phyloP scores from a whole-genome alignment of 805 yeast species.

The Ogataea nitratoaversa region DNA sequence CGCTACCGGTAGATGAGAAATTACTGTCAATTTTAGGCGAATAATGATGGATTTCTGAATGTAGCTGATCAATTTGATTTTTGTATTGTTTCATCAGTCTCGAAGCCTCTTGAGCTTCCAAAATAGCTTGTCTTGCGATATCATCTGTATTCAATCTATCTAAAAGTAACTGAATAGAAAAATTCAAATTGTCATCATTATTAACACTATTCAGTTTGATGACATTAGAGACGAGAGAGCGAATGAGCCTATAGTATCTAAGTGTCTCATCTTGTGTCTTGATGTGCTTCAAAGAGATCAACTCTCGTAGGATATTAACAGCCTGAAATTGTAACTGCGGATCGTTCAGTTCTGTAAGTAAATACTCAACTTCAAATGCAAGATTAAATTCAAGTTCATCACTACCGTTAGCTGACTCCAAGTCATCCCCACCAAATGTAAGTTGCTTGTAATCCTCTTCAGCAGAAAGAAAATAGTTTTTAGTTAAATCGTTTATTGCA shows the following conservation, averaged over 20 bases:
- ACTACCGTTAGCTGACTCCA: neutral
- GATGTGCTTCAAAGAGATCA: conserved; percentile 9
- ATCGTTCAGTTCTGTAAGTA: conserved; percentile 23
- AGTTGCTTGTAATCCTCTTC: conserved; percentile 50
- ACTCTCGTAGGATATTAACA: conserved; percentile 7
- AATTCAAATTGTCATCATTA: conserved; percentile 9
- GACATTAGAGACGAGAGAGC: conserved; percentile 11
- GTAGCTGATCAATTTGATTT: neutral
- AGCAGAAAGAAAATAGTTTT: conserved; percentile 52
- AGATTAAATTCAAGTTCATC: neutral
- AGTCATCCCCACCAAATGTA: conserved; percentile 4
- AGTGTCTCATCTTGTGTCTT: conserved; percentile 6
- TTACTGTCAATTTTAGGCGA: neutral
- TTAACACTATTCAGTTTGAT: conserved; percentile 4
- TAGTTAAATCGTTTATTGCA: conserved; percentile 60
- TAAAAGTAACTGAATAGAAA: conserved; percentile 14
- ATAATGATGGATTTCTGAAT: neutral
- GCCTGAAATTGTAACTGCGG: conserved; percentile 1
- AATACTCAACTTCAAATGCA: conserved; percentile 20
- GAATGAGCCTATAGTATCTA: conserved; percentile 8
- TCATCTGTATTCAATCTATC: conserved; percentile 19
- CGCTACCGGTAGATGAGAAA: neutral
- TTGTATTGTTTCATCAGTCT: conserved; percentile 20
- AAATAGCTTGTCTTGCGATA: conserved; percentile 61
- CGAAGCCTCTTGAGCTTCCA: conserved; percentile 50